Evolutionary conservation across 768 basidiomycete genomes (phyloP), one percentile per base, ranked within the genome.

Genomic region (Boletus reticuloceps): DNA sequence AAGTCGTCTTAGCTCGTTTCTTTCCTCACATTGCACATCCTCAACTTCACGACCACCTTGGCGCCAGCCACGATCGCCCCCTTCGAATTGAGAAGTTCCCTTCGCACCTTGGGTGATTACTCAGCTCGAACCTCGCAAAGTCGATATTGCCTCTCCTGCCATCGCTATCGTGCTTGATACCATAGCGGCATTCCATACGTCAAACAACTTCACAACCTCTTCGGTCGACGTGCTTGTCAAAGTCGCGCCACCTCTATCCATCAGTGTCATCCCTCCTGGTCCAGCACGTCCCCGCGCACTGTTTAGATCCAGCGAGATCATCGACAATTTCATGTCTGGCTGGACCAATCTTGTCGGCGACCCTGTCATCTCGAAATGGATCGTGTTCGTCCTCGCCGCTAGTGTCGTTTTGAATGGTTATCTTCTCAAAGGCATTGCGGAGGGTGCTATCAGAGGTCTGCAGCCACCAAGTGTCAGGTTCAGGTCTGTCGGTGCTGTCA

Each of bases 291-390:
- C 70, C n/a, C 68, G 62, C 45, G 55, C 67, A 40, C 64, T 61
- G 60, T 58, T 66, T 66, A 67, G 63, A 55, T 74, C 80, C 4
- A 76, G 74, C 25, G 84, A 86, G 54, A 74, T 82, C 20, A 74
- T 96, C 51, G 93, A 95, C 56, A 79, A 82, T 56, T 95, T 95
- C 77, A 91, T 97, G 89, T 83, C 83, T 41, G 80, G 83, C 5
- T 98, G 95, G 95, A 91, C 92, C 10, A 75, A 77, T 14, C 85
- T 98, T 60, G 93, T 98, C 48, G 94, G 94, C 37, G 96, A 99
- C 66, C 96, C 96, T 1, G 83, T 98, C 48, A 74, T 98, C 58
- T 87, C 84, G 64, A 98, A 98, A 75, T 95, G 92, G 89, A 94
- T 98, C 67, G 91, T 98, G 47, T 79, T 91, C 53, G 79, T 90